phyloP scores from a whole-genome alignment of 2,329 filamentous ascomycete species.

The Teratosphaeria gauchensis region DNA sequence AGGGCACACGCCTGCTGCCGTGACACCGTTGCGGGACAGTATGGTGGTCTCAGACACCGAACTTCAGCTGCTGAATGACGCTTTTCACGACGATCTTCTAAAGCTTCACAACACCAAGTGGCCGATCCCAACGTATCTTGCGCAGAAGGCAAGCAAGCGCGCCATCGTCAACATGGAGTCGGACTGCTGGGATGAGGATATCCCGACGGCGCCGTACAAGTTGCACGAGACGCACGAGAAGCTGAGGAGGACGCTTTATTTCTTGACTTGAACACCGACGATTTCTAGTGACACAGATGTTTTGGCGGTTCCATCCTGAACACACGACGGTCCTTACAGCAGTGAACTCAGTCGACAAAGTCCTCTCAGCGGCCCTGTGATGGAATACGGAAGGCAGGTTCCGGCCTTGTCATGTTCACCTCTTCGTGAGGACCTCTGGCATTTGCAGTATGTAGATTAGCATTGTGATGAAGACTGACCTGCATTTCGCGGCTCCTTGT shows the following conservation, averaged over 20 bases:
- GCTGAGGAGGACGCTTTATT: not conserved
- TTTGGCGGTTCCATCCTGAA: not conserved
- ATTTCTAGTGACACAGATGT: not conserved
- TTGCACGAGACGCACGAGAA: slow-evolving; percentile 2
- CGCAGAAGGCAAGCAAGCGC: slow-evolving; percentile 4
- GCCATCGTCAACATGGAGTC: slow-evolving; percentile 4
- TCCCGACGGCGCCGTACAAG: not conserved
- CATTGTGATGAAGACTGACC: not conserved
- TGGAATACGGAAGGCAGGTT: not conserved
- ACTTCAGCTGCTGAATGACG: not conserved
- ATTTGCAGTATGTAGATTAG: not conserved
- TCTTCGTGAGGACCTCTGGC: not conserved
- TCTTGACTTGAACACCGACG: not conserved
- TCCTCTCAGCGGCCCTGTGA: not conserved
- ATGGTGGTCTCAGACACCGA: not conserved
- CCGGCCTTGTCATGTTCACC: not conserved
- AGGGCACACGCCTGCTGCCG: not conserved
- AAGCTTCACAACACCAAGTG: slow-evolving; percentile 6
- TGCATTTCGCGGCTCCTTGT: not conserved
- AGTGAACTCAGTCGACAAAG: not conserved
- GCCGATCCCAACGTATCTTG: slow-evolving; percentile 7
- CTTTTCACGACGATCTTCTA: slow-evolving; percentile 3
- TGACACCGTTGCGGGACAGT: not conserved
- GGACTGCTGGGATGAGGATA: not conserved
- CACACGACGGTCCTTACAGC: not conserved